Evolutionary conservation across 495 filamentous ascomycete species (phyloP), one percentile per base, ranked within the genome.

Genomic region (Daldinia loculata): DNA sequence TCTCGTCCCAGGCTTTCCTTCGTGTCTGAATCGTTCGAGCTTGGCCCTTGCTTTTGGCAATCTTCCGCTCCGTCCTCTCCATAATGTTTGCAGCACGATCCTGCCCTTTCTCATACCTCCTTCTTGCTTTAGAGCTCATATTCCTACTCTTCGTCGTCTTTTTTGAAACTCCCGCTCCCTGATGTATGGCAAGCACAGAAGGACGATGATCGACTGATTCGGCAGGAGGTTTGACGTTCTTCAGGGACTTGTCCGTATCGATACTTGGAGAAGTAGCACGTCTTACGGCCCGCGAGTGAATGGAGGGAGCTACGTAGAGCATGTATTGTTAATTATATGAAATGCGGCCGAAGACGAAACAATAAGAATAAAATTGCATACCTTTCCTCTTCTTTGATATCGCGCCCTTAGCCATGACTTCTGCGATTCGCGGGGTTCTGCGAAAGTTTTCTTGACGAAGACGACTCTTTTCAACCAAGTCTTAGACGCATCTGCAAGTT

Each of bases 241-340:
- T 89, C 39, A 94, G 80, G 3, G 91, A 93, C 80, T 93, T 92
- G 81, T 94, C 91, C 66, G 88, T 83, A 75, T 93, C 82, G 78
- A 92, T 86, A 76, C 88, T 84, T 12, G 90, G 91, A 14, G 91
- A 91, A 26, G 86, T 87, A 41, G 86, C 92, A 56, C 93, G 89
- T 73, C 90, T 85, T 70, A 90, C 90, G 29, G 90, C 90, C 36
- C 92, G 90, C 57, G 92, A 92, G 79, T 91, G 91, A 56, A 86
- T 45, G 9, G 82, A 84, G 22, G 80, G 77, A 32, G 68, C 83
- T 84, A 69, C 27, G 14, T 82, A 60, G 6, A 60, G 45, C n/a
- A 29, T 11, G 29, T 32, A 63, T 69, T 2, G 55, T 76, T 24
- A 74, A 59, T 52, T 64, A 36, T 56, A 17, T 7, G 32, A 55